Evolutionary conservation across 2,329 filamentous ascomycete species (phyloP), one percentile per base, ranked within the genome.

Genomic region (Pseudopyrenochaeta lycopersici): DNA sequence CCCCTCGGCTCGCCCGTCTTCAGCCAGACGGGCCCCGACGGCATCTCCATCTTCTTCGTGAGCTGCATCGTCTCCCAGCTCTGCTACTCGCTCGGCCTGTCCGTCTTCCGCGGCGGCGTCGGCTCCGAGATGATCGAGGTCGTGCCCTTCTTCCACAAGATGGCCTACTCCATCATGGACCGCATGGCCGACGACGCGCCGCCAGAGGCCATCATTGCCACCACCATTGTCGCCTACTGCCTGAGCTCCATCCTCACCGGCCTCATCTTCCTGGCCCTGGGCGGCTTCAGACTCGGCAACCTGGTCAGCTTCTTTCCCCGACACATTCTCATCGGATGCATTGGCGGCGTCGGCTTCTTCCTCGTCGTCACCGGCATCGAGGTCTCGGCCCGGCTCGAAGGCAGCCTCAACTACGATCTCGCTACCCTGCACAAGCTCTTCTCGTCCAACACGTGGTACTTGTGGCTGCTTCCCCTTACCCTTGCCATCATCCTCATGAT

Each of bases 81-180:
- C 46, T 90, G 92, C 14, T 98, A 94, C 73, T 97, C 94, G 0
- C 83, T 84, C 17, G 88, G 88, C 3, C 90, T 92, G 0, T 97
- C 93, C 68, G 88, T 91, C 30, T 99, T 99, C 79, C 89, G 85
- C 62, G 94, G 95, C 14, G 92, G 91, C 3, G 88, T 99, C 54
- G 95, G 95, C 4, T 98, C 95, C 2, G 95, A 99, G 76, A 88
- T 99, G 88, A 99, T 98, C 63, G 95, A 99, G 78, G 94, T 98
- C 1, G 94, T 99, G 1, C 95, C 94, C 0, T 99, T 99, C 78
- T 98, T 99, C 74, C 95, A 99, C 78, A 96, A 94, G 69, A 99
- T 99, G 94, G 93, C 95, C 0, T 88, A 89, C 59, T 94, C 90
- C 27, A 97, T 98, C 70, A 87, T 95, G 62, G 81, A 82, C 12